Conservation (phyloP, 345 rosid genomes). For the Ceriops tagal region DNA sequence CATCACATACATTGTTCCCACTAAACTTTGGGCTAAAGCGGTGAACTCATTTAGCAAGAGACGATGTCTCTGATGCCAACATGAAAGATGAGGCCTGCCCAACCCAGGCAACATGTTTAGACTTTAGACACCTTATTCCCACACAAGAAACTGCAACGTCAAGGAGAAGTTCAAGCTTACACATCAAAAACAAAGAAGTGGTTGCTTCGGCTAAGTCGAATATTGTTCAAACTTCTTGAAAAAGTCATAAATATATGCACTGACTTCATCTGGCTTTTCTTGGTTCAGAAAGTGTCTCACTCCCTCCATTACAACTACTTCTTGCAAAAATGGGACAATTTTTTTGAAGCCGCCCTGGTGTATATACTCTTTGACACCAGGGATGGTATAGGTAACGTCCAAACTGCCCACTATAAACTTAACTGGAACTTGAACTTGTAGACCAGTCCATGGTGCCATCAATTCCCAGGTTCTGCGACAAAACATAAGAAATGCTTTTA, state of each 20-base stretch:
- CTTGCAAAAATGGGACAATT: constrained; percentile 6
- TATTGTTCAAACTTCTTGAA: neutral
- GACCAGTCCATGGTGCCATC: constrained; percentile 1
- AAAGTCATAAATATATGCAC: neutral
- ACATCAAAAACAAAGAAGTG: too few relatives aligned
- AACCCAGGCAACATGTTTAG: neutral
- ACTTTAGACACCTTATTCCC: neutral
- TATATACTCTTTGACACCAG: constrained; percentile 6
- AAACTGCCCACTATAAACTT: neutral
- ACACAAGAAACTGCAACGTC: too few relatives aligned
- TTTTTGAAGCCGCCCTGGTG: constrained; percentile 2
- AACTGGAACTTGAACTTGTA: neutral
- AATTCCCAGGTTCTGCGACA: constrained; percentile 11
- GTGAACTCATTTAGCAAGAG: too few relatives aligned
- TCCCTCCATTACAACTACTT: constrained; percentile 8
- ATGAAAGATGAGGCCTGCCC: neutral
- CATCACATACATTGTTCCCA: too few relatives aligned
- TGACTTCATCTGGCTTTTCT: constrained; percentile 9
- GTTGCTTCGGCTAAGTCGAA: neutral
- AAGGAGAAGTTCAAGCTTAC: too few relatives aligned
- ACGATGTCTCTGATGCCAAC: too few relatives aligned
- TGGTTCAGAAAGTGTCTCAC: constrained; percentile 9
- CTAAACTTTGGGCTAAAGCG: too few relatives aligned
- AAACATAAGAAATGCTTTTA: neutral
- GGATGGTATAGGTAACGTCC: neutral